These are phyloP conservation scores for Metarhizium robertsii DNA, from an alignment of 2,329 filamentous ascomycete genomes.

Conservation along the genomic window DNA sequence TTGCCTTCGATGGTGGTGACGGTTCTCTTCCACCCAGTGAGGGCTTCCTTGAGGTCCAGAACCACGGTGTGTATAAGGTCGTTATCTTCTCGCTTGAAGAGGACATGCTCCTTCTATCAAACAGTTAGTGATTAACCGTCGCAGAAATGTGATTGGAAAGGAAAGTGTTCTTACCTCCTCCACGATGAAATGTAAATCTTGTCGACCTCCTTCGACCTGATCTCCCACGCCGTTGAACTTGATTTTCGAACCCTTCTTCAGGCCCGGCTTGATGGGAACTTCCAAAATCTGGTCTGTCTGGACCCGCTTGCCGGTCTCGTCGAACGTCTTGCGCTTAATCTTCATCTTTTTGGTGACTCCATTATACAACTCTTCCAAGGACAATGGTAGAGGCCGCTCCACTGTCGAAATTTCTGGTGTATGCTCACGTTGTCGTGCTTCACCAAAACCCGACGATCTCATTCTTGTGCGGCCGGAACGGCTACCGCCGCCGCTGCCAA, in stretches of 20 bases:
- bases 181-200: constrained; percentile 91
- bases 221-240: constrained; percentile 98
- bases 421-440: constrained; percentile 18
- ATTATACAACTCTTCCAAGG: constrained; percentile 79
- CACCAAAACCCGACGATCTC: constrained; percentile 31
- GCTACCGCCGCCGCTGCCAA: constrained; percentile 30
- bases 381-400: constrained; percentile 71
- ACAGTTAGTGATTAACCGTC: constrained; percentile 7
- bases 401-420: constrained; percentile 87
- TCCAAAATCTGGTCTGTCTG: constrained; percentile 85
- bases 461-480: constrained; percentile 30
- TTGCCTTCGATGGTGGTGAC: constrained; percentile 89
- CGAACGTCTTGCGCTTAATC: constrained; percentile 94
- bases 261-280: constrained; percentile 87
- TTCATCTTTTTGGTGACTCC: constrained; percentile 95
- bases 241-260: constrained; percentile 97
- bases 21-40: constrained; percentile 90
- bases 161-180: constrained; percentile 61
- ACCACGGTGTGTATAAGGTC: constrained; percentile 73
- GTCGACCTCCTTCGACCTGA: constrained; percentile 89
- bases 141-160: no score
- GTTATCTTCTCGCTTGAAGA: constrained; percentile 81
- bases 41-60: constrained; percentile 81
- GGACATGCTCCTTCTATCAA: constrained; percentile 70
- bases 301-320: constrained; percentile 73